Base-by-base conservation (phyloP, 2,329 filamentous ascomycete species). In the Aspergillus sclerotialis region DNA sequence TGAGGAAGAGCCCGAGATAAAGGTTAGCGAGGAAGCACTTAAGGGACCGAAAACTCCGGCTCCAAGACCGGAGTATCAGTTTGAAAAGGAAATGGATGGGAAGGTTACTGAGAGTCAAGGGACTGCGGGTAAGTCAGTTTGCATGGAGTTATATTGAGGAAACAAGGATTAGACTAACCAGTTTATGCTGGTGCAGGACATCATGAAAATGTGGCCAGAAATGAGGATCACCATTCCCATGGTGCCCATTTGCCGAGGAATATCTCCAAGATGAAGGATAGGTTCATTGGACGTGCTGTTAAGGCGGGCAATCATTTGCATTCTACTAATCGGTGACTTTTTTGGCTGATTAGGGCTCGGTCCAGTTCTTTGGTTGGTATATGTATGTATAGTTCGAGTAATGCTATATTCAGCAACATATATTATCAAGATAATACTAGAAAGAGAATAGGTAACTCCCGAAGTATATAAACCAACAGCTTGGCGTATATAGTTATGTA, bases 191-290 rank as follows among this genome's bases (percentile, higher is more conserved):
- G 19, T 10, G 24, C 10, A 23, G 19, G 19, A 7, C 19, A 23
- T 10, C 19, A 23, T 23, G 19, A 23, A 23, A 23, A 23, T 7
- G 19, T 10, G 7, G 19, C 19, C 7, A 23, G 19, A 23, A 10
- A 23, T 23, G 7, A 23, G 7, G 19, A 23, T 23, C 19, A 23
- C 19, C 19, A 23, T 23, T 23, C 19, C 10, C 19, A 23, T 23
- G 19, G 19, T 10, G 19, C 19, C 7, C 19, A 23, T 23, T 23
- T 23, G 7, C 36, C 39, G 12, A 43, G 38, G 15, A 38, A 32
- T 9, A 33, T 56, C 13, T 28, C 42, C 9, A 52, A 52, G 18
- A 35, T 52, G 43, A 63, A 56, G 46, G 51, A 53, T 45, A 54
- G 55, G 49, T 52, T 70, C 10, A 23, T 23, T 39, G 45, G 46